These are phyloP conservation scores for Tricharina praecox DNA, from an alignment of 495 filamentous ascomycete species.

Conservation along the genomic window DNA sequence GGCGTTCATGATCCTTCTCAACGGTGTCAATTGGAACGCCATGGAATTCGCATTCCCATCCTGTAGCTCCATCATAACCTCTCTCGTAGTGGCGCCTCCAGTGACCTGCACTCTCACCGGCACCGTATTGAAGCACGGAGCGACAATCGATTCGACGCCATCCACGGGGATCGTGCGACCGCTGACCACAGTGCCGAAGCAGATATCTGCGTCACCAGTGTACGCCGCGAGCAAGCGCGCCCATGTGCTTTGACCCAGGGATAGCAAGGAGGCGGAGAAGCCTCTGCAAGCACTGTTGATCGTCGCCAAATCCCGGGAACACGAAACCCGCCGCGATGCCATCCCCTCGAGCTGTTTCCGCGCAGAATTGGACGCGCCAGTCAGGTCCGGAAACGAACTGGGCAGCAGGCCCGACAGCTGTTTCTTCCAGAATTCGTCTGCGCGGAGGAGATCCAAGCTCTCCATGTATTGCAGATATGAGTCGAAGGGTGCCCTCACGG, in stretches of 20 bases:
- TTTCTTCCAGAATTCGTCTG: constrained; percentile 45
- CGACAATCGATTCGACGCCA: constrained; percentile 51
- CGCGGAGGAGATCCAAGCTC: constrained; percentile 24
- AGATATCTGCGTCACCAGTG: constrained; percentile 43
- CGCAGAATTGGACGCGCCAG: constrained; percentile 7
- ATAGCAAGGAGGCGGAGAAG: constrained; percentile 42
- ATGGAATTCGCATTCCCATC: constrained; percentile 39
- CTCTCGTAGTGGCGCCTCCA: constrained; percentile 30
- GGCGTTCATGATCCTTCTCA: constrained; percentile 43
- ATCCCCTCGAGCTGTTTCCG: constrained; percentile 16
- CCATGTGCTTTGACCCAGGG: constrained; percentile 54
- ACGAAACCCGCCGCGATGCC: constrained; percentile 9
- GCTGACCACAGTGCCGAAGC: constrained; percentile 65
- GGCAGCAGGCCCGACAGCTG: constrained; percentile 37
- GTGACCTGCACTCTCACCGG: constrained; percentile 49
- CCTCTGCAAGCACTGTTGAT: constrained; percentile 35
- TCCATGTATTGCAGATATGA: constrained; percentile 36
- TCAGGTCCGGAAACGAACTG: constrained; percentile 30
- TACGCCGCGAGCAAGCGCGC: constrained; percentile 39
- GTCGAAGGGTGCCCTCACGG: constrained; percentile 32
- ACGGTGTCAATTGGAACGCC: constrained; percentile 48
- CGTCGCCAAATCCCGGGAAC: constrained; percentile 28
- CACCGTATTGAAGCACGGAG: constrained; percentile 79
- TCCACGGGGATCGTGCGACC: constrained; percentile 50
- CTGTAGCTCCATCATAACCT: constrained; percentile 39